Evolutionary conservation across 176 grass and related monocot species (phyloP).

Genomic region (Coix lacrymajobi): DNA sequence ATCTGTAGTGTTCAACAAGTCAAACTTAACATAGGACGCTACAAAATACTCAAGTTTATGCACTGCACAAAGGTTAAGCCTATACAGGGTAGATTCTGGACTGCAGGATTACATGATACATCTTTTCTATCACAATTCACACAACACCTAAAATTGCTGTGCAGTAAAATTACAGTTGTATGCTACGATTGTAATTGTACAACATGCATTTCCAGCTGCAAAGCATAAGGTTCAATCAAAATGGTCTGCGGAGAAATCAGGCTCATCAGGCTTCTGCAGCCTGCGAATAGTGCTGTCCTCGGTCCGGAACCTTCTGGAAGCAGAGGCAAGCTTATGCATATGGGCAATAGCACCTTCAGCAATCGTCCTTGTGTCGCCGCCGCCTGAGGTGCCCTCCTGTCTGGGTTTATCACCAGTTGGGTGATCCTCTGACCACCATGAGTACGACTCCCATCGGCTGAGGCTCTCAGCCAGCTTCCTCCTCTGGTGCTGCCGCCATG

Average conservation of each 20-base stretch:
- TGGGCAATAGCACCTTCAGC: slow-evolving; percentile 34
- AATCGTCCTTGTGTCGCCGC: background rate
- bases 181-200: background rate
- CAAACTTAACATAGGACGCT: background rate
- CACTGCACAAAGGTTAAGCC: background rate
- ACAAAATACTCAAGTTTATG: background rate
- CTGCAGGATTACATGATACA: background rate
- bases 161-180: slow-evolving; percentile 6
- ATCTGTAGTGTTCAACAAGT: background rate
- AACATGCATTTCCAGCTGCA: background rate
- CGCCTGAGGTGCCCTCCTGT: slow-evolving; percentile 31
- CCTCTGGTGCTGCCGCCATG: slow-evolving; percentile 74
- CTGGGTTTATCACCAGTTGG: slow-evolving; percentile 23
- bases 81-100: background rate
- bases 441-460: slow-evolving; percentile 58
- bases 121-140: background rate
- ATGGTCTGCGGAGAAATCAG: slow-evolving; percentile 81
- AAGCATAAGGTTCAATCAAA: slow-evolving; percentile 50
- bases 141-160: slow-evolving; percentile 8
- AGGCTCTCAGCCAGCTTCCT: slow-evolving; percentile 71
- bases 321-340: slow-evolving; percentile 55
- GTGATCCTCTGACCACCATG: slow-evolving; percentile 50
- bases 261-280: slow-evolving; percentile 87
- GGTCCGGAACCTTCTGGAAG: slow-evolving; percentile 62
- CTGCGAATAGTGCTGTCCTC: slow-evolving; percentile 33